Evolutionary conservation across 1,139 yeast species (phyloP), one percentile per base, ranked within the genome.

Genomic region (Blastobotrys aristatus): DNA sequence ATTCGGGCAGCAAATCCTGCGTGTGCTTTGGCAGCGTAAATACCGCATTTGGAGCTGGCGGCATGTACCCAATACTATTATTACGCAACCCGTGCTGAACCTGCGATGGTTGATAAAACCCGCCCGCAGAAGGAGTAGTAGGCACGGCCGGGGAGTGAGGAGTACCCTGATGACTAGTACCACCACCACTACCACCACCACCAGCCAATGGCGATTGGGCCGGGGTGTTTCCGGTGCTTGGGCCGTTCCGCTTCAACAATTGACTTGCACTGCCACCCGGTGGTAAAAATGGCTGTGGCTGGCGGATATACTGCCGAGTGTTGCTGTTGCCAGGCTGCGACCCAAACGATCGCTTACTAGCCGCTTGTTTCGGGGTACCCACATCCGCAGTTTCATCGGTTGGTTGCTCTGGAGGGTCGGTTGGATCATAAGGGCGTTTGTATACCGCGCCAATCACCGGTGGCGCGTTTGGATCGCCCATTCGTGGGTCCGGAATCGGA

Each of bases 381-480:
- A 39, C 26, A 17, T 42, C 46, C 14, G 32, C 47, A 61, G 18
- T 13, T 8, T 45, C 75, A 57, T 61, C 77, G 59, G 70, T 84
- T 74, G 71, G 85, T 78, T 60, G 81, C 78, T 65, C 87, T 73
- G 49, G 84, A 70, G 62, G 80, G 62, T 88, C 96, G 49, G 81
- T 81, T 34, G 80, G 80, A 54, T 82, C 80, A 35, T 82, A 79
- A 1, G 87, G 85, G 50, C 94, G 77, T 52, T 82, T 67, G 63
- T 85, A 92, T 6, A 90, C 96, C 35, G 87, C 94, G 24, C 99
- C 99, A 31, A 85, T 79, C 34, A 88, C 67, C 4, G 99, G 98
- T 11, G 97, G 97, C 0, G 96, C 95, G 60, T 84, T 82, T 44
- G 87, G 77, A 21, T 75, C 80, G 10, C 95, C 94, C 59, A 82